phyloP scores from a whole-genome alignment of 768 basidiomycete species.

The Boletus sensibilis region DNA sequence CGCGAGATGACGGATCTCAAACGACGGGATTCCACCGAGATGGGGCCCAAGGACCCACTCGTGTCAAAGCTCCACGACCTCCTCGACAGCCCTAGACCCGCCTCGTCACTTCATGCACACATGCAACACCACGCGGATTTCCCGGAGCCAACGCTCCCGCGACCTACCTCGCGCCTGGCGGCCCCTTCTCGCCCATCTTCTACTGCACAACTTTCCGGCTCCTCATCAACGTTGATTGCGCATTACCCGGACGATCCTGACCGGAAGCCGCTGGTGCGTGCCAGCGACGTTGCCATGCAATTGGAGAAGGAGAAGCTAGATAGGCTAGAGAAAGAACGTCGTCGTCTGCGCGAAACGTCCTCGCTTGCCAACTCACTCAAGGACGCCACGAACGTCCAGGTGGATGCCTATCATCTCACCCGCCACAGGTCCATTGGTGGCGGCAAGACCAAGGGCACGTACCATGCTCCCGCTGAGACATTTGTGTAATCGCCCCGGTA shows the following conservation, averaged over 20 bases:
- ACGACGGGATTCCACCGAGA: slow-evolving; percentile 18
- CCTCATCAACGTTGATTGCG: slow-evolving; percentile 17
- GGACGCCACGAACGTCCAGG: slow-evolving; percentile 29
- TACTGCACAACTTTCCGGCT: slow-evolving; percentile 16
- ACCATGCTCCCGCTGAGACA: slow-evolving; percentile 16
- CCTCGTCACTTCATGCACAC: slow-evolving; percentile 42
- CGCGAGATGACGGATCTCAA: slow-evolving; percentile 27
- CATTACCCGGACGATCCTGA: slow-evolving; percentile 20
- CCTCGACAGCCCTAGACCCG: slow-evolving; percentile 40
- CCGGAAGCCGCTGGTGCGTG: slow-evolving; percentile 41
- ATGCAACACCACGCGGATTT: slow-evolving; percentile 32
- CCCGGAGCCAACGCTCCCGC: slow-evolving; percentile 25
- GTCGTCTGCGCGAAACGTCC: slow-evolving; percentile 24
- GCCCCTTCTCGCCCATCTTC: slow-evolving; percentile 25
- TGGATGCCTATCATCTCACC: slow-evolving; percentile 17
- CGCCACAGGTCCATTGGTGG: slow-evolving; percentile 18
- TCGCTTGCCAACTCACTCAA: slow-evolving; percentile 23
- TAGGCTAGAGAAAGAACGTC: slow-evolving; percentile 33
- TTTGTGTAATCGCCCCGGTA: slow-evolving; percentile 8
- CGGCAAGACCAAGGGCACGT: slow-evolving; percentile 15
- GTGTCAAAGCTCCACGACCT: slow-evolving; percentile 47
- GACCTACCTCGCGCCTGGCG: slow-evolving; percentile 22
- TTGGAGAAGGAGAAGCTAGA: slow-evolving; percentile 46
- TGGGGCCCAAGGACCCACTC: slow-evolving; percentile 31
- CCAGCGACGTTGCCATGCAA: slow-evolving; percentile 54